Base-by-base conservation (phyloP, 225 moss, liverwort and hornwort genomes). In the Pseudisothecium myosuroides region DNA sequence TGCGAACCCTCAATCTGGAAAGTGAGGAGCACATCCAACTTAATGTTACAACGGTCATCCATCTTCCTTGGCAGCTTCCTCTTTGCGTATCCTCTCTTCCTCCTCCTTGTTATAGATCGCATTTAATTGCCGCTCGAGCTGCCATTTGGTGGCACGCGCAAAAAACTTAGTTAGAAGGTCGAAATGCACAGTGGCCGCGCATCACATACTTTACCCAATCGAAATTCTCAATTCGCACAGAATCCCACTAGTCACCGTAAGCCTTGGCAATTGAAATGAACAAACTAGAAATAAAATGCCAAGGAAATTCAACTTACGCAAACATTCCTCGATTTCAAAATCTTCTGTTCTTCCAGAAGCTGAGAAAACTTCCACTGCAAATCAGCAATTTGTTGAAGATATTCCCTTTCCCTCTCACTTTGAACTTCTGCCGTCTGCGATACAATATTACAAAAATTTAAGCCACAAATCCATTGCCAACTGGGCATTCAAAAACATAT, bases 51-150 rank as follows among this genome's bases (percentile, higher is more conserved):
- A 72, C 24, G 12, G 20, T 92, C 84, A 92, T 87, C 92, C 88
- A 87, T 90, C 94, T 65, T 90, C 93, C 86, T 88, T 89, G 21
- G 93, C 93, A 84, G 93, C 94, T 78, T 94, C 94, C 73, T 94
- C 94, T 87, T 52, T 92, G 74, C 93, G 94, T 92, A 94, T 94
- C 81, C 93, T 90, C 94, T 94, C 94, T 92, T 94, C 94, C 81
- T 94, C 93, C 81, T 94, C 94, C 89, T 92, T 93, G 86, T 94
- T 94, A 76, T 89, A 93, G 54, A 94, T 93, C 80, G 94, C 89
- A 88, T 94, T 94, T 37, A 94, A 88, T 86, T 94, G 93, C 80
- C 93, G 88, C 90, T 94, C 94, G 73, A 94, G 89, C 93, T 94
- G 91, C 81, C 80, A 89, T 82, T 83, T 75, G 50, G 45, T 82